Evolutionary conservation across 495 filamentous ascomycete species (phyloP).

Genomic region (Penicillium steckii): DNA sequence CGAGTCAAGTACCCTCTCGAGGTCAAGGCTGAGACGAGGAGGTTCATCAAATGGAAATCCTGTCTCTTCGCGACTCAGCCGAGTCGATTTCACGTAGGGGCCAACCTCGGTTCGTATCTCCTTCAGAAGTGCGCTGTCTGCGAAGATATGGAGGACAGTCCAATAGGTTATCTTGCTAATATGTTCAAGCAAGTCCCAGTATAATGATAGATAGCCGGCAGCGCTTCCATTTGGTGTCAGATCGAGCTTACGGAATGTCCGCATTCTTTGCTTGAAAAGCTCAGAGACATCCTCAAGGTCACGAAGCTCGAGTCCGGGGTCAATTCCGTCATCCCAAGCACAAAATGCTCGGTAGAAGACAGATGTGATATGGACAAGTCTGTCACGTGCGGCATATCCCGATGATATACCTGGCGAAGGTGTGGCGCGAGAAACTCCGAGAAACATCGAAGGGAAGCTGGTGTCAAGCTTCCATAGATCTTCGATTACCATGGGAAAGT

Average conservation of each 20-base stretch:
- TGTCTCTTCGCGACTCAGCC: constrained; percentile 46
- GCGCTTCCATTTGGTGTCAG: constrained; percentile 33
- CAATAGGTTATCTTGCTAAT: constrained; percentile 54
- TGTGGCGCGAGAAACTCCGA: constrained; percentile 52
- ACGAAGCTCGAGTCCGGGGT: constrained; percentile 47
- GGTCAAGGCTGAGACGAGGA: constrained; percentile 47
- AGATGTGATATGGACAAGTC: constrained; percentile 46
- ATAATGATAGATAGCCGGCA: constrained; percentile 37
- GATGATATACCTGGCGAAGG: constrained; percentile 49
- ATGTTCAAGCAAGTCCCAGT: constrained; percentile 57
- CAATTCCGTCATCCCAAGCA: constrained; percentile 42
- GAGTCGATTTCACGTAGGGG: constrained; percentile 41
- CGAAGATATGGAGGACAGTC: constrained; percentile 53
- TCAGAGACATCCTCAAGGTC: constrained; percentile 55
- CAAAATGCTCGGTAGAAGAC: constrained; percentile 51
- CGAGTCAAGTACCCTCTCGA: constrained; percentile 39
- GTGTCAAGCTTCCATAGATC: constrained; percentile 57
- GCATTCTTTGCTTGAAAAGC: constrained; percentile 44
- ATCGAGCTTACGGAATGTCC: constrained; percentile 32
- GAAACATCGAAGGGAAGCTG: constrained; percentile 49
- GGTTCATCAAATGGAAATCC: constrained; percentile 52
- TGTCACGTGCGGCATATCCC: constrained; percentile 52
- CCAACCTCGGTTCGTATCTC: constrained; percentile 53
- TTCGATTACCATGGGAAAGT: constrained; percentile 49
- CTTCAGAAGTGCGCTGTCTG: constrained; percentile 42